phyloP scores from a whole-genome alignment of 768 basidiomycete genomes.

The Tulasnella sp. region DNA sequence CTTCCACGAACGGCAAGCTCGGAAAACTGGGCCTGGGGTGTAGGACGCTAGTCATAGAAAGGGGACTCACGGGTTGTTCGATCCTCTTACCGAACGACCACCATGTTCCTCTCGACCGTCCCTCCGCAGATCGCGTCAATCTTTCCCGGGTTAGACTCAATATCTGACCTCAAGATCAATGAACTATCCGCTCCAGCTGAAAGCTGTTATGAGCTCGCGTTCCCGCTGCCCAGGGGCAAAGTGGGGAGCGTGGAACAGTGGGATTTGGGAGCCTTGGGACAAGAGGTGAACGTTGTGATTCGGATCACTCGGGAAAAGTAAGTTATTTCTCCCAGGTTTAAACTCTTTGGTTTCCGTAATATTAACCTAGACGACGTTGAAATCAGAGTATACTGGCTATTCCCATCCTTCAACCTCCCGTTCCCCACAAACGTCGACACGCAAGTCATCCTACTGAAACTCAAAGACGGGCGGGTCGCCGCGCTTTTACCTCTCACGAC shows the following conservation, averaged over 20 bases:
- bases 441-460: slow-evolving; percentile 6
- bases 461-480: not conserved
- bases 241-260: slow-evolving; percentile 9
- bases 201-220: slow-evolving; percentile 6
- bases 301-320: slow-evolving; percentile 11
- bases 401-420: not conserved
- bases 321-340: not conserved
- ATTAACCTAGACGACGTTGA: not conserved
- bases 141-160: not conserved
- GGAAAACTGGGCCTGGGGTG: not conserved
- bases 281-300: not conserved
- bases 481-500: slow-evolving; percentile 13
- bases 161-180: not conserved
- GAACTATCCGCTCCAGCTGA: not conserved
- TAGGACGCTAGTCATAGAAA: not conserved
- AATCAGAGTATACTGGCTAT: slow-evolving; percentile 14
- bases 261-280: slow-evolving; percentile 5
- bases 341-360: not conserved
- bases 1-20: not conserved
- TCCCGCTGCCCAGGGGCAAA: slow-evolving; percentile 3
- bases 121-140: not conserved
- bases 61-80: not conserved
- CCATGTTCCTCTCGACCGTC: not conserved
- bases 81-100: not conserved
- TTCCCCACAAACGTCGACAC: slow-evolving; percentile 13